Evolutionary conservation across 495 filamentous ascomycete genomes (phyloP).

Genomic region (Patellaria atrata): DNA sequence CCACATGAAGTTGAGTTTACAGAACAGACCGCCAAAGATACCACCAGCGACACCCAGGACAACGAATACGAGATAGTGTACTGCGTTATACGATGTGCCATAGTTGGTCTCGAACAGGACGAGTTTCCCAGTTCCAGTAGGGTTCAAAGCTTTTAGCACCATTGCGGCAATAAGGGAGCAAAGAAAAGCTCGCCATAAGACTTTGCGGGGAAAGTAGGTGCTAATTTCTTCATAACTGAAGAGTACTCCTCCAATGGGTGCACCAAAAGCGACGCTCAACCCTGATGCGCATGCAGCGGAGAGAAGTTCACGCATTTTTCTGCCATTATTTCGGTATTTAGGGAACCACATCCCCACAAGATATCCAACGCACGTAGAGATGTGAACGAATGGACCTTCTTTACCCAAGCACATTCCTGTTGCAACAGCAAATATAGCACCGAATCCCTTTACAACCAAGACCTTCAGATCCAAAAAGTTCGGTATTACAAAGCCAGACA

Average conservation of each 20-base stretch:
- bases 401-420: conserved; percentile 46
- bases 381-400: conserved; percentile 48
- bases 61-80: conserved; percentile 42
- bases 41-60: conserved; percentile 41
- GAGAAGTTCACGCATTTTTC: conserved; percentile 40
- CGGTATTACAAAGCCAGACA: conserved; percentile 46
- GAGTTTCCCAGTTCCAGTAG: conserved; percentile 41
- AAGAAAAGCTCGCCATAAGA: conserved; percentile 43
- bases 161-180: conserved; percentile 41
- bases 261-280: conserved; percentile 43
- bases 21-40: conserved; percentile 42
- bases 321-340: conserved; percentile 38
- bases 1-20: conserved; percentile 41
- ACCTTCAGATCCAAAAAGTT: conserved; percentile 40
- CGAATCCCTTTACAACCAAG: conserved; percentile 41
- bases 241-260: conserved; percentile 43
- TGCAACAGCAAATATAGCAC: conserved; percentile 39
- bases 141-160: conserved; percentile 41
- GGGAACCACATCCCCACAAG: conserved; percentile 37
- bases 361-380: conserved; percentile 41
- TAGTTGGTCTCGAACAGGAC: conserved; percentile 47
- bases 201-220: conserved; percentile 41
- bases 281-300: conserved; percentile 41
- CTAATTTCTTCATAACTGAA: conserved; percentile 42
- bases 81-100: conserved; percentile 35